Conservation (phyloP, 139 green algal species). For the Coelastrella sp. region DNA sequence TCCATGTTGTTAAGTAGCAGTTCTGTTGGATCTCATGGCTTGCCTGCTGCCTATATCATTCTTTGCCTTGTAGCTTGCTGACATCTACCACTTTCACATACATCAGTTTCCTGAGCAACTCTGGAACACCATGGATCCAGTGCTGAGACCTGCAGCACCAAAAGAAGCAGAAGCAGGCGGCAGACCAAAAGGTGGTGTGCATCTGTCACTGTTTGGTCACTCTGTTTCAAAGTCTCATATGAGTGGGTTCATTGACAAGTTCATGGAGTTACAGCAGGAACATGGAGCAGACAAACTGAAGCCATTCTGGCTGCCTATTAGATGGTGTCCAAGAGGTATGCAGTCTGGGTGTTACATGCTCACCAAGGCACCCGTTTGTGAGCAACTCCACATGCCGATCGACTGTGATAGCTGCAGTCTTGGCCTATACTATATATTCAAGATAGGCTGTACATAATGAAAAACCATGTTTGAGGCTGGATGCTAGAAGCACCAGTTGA, state of each 20-base stretch:
- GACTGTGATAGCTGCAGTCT: too few species aligned
- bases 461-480: too few species aligned
- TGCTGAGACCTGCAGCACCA: neutral
- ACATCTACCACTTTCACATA: conserved; percentile 32
- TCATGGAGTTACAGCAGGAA: neutral
- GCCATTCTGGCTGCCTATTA: conserved; percentile 29
- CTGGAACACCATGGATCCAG: neutral
- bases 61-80: conserved; percentile 2
- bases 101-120: conserved; percentile 3
- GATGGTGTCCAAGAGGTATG: neutral
- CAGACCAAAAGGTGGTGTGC: neutral
- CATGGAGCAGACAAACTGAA: neutral
- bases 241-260: neutral
- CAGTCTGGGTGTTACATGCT: neutral
- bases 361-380: too few species aligned
- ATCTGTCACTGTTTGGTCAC: neutral
- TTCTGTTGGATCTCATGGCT: too few species aligned
- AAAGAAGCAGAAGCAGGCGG: neutral
- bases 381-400: too few species aligned
- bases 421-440: too few species aligned
- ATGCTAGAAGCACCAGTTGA: too few species aligned
- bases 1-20: too few species aligned
- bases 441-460: too few species aligned
- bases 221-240: neutral
- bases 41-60: too few species aligned